A percentile compares a stretch with the other conserved stretches of the same genome.
Conservation (phyloP, 2,329 filamentous ascomycete genomes). For the Magnaporthiopsis incrustans region DNA sequence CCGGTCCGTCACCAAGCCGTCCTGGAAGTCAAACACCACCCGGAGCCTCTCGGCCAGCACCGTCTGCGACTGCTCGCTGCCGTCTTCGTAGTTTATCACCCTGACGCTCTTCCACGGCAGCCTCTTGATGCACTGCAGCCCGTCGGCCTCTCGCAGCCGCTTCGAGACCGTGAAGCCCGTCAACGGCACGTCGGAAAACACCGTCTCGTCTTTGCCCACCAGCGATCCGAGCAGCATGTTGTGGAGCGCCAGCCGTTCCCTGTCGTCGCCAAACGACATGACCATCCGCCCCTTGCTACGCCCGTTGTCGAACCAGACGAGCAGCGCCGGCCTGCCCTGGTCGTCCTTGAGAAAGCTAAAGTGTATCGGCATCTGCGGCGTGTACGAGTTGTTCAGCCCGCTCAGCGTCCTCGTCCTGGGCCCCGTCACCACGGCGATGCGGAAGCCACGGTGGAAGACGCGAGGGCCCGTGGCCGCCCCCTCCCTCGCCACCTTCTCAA, state of each 20-base stretch:
- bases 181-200: slow-evolving; percentile 62
- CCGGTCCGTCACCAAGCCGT: slow-evolving; percentile 73
- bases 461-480: slow-evolving; percentile 66
- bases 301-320: slow-evolving; percentile 62
- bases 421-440: slow-evolving; percentile 70
- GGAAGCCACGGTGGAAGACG: slow-evolving; percentile 69
- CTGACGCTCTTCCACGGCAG: slow-evolving; percentile 59
- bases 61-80: slow-evolving; percentile 55
- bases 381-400: slow-evolving; percentile 63
- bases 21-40: slow-evolving; percentile 65
- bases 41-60: slow-evolving; percentile 71
- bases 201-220: slow-evolving; percentile 58
- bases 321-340: slow-evolving; percentile 58
- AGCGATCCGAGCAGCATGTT: slow-evolving; percentile 65
- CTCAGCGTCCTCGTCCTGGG: slow-evolving; percentile 70
- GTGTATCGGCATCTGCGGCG: slow-evolving; percentile 58
- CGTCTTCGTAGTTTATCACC: slow-evolving; percentile 65
- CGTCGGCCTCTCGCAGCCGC: slow-evolving; percentile 40
- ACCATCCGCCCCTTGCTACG: slow-evolving; percentile 63
- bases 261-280: slow-evolving; percentile 66
- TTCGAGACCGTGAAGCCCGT: slow-evolving; percentile 56
- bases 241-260: slow-evolving; percentile 63
- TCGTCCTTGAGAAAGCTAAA: slow-evolving; percentile 73
- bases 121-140: slow-evolving; percentile 39
- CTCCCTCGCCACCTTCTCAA: slow-evolving; percentile 62